A percentile compares a stretch with the other conserved stretches of the same genome.
Evolutionary conservation across 2,329 filamentous ascomycete genomes (phyloP).

Genomic region (Hortaea werneckii): DNA sequence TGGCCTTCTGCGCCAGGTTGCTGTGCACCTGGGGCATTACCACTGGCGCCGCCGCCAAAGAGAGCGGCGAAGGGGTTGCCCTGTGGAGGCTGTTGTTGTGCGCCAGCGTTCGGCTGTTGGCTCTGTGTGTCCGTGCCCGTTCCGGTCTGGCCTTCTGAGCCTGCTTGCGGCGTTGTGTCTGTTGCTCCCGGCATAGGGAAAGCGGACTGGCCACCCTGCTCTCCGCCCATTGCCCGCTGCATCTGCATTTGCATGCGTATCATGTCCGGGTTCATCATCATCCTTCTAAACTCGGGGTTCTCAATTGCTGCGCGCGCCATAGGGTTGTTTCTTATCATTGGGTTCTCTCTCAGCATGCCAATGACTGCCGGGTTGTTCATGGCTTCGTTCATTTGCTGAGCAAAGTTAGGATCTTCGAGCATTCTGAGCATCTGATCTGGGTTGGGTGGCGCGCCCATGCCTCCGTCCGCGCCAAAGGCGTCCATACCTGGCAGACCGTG

Average conservation of each 20-base stretch:
- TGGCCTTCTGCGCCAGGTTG: constrained; percentile 15
- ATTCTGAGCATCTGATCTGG: constrained; percentile 74
- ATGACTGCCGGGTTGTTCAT: constrained; percentile 91
- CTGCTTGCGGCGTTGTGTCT: constrained; percentile 57
- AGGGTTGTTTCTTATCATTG: constrained; percentile 79
- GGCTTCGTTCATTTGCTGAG: constrained; percentile 83
- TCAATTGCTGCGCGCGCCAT: constrained; percentile 79
- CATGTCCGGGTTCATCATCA: constrained; percentile 85
- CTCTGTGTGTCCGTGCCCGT: constrained; percentile 24
- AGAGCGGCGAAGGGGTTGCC: constrained; percentile 53
- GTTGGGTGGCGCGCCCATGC: constrained; percentile 80
- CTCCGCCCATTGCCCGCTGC: constrained; percentile 54
- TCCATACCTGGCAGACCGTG: constrained; percentile 78
- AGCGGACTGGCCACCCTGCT: constrained; percentile 39
- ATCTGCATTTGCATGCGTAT: constrained; percentile 74
- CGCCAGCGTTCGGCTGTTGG: constrained; percentile 6
- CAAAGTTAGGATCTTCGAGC: constrained; percentile 79
- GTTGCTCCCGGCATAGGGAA: constrained; percentile 91
- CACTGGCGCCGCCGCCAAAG: constrained; percentile 33
- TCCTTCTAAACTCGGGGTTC: constrained; percentile 76
- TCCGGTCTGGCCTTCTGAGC: constrained; percentile 14
- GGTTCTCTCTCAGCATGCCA: constrained; percentile 58
- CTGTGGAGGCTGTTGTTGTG: constrained; percentile 2
- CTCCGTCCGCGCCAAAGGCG: constrained; percentile 88
- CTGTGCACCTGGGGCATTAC: constrained; percentile 6